Base-by-base conservation (phyloP, 2,329 filamentous ascomycete genomes). In the Aquanectria penicillioides region DNA sequence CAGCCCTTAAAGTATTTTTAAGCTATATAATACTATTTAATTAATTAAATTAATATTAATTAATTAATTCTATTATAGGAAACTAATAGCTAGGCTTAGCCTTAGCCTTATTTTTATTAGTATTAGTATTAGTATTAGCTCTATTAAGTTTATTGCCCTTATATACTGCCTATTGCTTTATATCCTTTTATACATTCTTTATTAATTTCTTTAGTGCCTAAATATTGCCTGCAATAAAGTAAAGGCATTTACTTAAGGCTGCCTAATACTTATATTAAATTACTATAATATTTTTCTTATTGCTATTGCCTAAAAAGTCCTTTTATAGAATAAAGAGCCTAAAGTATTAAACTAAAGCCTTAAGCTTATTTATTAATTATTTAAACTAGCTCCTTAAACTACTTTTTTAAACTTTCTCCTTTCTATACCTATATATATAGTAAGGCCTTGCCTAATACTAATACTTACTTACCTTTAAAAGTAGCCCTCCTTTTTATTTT, bases 121-220 rank as follows among this genome's bases (percentile, higher is more conserved):
- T 13, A n/a, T 49, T 13, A 5, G 38, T 20, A 28, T 49, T n/a
- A n/a, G n/a, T n/a, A n/a, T n/a, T n/a, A n/a, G n/a, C n/a, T n/a
- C n/a, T n/a, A n/a, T 18, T 6, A 18, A 18, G 17, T 8, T 20
- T 18, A 18, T 40, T 18, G 12, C 36, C 47, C 15, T n/a, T n/a
- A n/a, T n/a, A 6, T 26, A 6, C 18, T 2, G 43, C 51, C 52
- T 29, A 50, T 23, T 54, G 33, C 31, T 47, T 54, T 8, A 25
- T 25, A 6, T 57, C 46, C 31, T 38, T 29, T 17, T n/a, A 22
- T 5, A 23, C 38, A 46, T 57, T 38, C 46, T 57, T 23, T 12
- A 46, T 29, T 13, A 25, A 57, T 37, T 38, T 28, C 31, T 46
- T 37, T 9, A 57, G 22, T n/a, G 51, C 38, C 25, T 57, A 25